A percentile compares a stretch with the other conserved stretches of the same genome.
phyloP scores from a whole-genome alignment of 2,329 filamentous ascomycete genomes.

The Hymenoscyphus infarciens region DNA sequence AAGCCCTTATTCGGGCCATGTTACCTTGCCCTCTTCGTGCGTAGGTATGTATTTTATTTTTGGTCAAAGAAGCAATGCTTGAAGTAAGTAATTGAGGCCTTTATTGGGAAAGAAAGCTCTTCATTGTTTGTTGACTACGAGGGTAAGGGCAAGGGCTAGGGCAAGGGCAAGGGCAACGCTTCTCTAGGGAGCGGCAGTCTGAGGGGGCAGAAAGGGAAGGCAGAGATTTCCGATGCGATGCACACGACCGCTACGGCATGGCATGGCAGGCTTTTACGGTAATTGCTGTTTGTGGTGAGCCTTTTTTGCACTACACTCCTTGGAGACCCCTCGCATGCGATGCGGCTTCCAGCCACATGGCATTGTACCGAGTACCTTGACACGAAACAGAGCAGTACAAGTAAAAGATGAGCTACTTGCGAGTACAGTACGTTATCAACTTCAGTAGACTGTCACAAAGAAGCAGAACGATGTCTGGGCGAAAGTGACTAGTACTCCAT shows the following conservation, averaged over 20 bases:
- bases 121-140: constrained; percentile 4
- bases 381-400: not conserved
- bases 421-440: not conserved
- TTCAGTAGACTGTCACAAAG: not conserved
- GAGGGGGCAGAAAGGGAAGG: not conserved
- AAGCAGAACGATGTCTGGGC: too few relatives aligned
- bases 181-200: not conserved
- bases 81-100: constrained; percentile 4
- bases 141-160: too few relatives aligned
- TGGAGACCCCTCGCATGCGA: not conserved
- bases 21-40: not conserved
- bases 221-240: constrained; percentile 6
- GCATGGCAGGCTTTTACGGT: not conserved
- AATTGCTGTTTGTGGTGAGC: constrained; percentile 9
- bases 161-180: not conserved
- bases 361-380: not conserved
- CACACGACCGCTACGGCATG: constrained; percentile 2
- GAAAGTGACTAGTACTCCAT: too few relatives aligned
- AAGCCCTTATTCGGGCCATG: not conserved
- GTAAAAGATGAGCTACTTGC: not conserved
- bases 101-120: not conserved
- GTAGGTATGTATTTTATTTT: not conserved
- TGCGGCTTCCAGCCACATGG: not conserved
- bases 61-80: not conserved
- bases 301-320: constrained; percentile 3